phyloP scores from a whole-genome alignment of 345 rosid genomes.

The Nephelium lappaceum region DNA sequence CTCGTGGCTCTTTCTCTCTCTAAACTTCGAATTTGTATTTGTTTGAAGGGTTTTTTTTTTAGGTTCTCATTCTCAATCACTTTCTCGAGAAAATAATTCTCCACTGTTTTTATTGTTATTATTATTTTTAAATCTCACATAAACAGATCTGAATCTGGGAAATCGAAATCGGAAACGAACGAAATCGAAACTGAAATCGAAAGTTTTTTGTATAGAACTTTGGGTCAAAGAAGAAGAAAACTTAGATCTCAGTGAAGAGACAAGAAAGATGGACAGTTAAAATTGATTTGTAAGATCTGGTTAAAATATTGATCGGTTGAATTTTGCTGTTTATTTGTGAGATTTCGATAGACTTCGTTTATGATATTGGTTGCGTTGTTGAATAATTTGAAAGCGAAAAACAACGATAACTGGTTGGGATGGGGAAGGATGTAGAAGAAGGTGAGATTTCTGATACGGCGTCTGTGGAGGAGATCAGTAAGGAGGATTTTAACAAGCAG shows the following conservation, averaged over 20 bases:
- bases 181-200: not conserved
- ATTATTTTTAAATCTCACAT: not conserved
- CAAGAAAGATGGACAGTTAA: not conserved
- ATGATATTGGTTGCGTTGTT: slow-evolving; percentile 24
- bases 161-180: not conserved
- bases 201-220: not conserved
- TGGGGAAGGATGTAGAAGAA: slow-evolving; percentile 72
- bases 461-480: slow-evolving; percentile 73
- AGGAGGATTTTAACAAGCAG: slow-evolving; percentile 53
- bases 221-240: too few species aligned
- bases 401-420: slow-evolving; percentile 47
- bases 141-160: slow-evolving; percentile 20
- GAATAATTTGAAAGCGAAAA: slow-evolving; percentile 17
- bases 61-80: not conserved
- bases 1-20: too few species aligned
- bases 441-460: slow-evolving; percentile 84
- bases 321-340: not conserved
- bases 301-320: not conserved
- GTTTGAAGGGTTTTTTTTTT: not conserved
- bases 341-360: slow-evolving; percentile 5
- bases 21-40: not conserved
- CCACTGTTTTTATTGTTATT: too few species aligned
- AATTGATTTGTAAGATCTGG: not conserved
- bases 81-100: not conserved
- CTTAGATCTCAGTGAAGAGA: slow-evolving; percentile 1